Evolutionary conservation across 768 basidiomycete genomes (phyloP).

Genomic region (Tremella yokohamensis): DNA sequence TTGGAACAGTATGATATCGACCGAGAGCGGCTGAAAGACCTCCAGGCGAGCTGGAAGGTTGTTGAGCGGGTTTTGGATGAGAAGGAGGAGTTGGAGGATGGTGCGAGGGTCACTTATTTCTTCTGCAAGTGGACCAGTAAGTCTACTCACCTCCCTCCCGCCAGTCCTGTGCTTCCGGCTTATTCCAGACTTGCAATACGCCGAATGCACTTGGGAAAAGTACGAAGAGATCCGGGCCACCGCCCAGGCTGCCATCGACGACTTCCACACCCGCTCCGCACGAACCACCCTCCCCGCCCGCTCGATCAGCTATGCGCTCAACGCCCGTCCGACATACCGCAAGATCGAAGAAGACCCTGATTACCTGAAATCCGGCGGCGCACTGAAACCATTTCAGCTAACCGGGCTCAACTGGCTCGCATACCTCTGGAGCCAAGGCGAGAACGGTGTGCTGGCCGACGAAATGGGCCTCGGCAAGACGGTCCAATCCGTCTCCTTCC

Average conservation of each 20-base stretch:
- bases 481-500: constrained; percentile 93
- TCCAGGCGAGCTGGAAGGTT: constrained; percentile 81
- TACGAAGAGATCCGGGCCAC: constrained; percentile 70
- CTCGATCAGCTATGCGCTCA: constrained; percentile 64
- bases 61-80: constrained; percentile 77
- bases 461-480: constrained; percentile 99
- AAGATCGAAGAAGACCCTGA: constrained; percentile 84
- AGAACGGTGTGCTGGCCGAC: constrained; percentile 95
- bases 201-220: constrained; percentile 93
- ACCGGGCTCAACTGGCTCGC: constrained; percentile 99
- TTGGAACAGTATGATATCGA: constrained; percentile 82
- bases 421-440: constrained; percentile 88
- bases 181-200: constrained; percentile 67
- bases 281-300: constrained; percentile 81
- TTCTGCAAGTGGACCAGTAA: constrained; percentile 91
- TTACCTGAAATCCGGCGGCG: constrained; percentile 77
- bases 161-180: not conserved
- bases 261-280: constrained; percentile 70
- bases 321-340: constrained; percentile 70
- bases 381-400: constrained; percentile 95
- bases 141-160: constrained; percentile 9
- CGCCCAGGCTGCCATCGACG: constrained; percentile 72
- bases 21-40: constrained; percentile 84
- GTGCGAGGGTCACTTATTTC: constrained; percentile 61
- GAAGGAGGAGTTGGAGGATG: constrained; percentile 52